Evolutionary conservation across 2,329 filamentous ascomycete species (phyloP).

Genomic region (Aspergillus sp.): DNA sequence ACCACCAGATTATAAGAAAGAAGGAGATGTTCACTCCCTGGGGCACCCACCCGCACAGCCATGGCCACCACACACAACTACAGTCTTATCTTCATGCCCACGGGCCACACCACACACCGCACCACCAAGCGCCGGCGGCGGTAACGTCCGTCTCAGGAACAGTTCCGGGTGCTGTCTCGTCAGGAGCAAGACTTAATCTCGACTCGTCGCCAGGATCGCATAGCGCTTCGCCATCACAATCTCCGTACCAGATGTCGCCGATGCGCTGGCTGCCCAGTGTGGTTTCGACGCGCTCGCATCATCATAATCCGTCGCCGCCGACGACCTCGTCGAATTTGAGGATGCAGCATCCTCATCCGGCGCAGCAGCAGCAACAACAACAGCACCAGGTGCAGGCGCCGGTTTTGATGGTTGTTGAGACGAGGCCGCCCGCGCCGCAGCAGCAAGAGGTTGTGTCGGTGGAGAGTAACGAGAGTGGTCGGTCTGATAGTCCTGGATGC

Average conservation of each 20-base stretch:
- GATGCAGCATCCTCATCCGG: conserved; percentile 15
- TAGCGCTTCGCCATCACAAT: conserved; percentile 11
- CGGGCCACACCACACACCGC: background rate
- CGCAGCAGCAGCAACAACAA: conserved; percentile 8
- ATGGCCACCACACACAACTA: background rate
- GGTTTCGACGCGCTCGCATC: conserved; percentile 17
- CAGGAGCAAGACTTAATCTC: background rate
- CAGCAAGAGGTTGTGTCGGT: conserved; percentile 11
- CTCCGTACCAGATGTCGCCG: conserved; percentile 24
- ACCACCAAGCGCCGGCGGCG: background rate
- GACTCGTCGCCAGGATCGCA: background rate
- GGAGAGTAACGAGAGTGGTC: conserved; percentile 18
- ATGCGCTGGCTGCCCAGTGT: conserved; percentile 28
- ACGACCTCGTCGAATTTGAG: conserved; percentile 22
- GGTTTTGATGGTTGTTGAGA: conserved; percentile 18
- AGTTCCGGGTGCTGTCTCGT: background rate
- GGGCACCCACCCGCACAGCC: conserved; percentile 1
- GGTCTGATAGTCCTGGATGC: conserved; percentile 12
- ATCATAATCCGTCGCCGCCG: conserved; percentile 15
- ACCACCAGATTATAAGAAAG: background rate
- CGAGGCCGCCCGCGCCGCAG: background rate
- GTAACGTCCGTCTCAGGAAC: conserved; percentile 1
- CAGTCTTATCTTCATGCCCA: background rate
- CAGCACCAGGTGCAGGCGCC: conserved; percentile 9
- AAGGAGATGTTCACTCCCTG: conserved; percentile 4